Base-by-base conservation (phyloP, 108 stramenopile genomes). In the Fragilaria crotonensis region DNA sequence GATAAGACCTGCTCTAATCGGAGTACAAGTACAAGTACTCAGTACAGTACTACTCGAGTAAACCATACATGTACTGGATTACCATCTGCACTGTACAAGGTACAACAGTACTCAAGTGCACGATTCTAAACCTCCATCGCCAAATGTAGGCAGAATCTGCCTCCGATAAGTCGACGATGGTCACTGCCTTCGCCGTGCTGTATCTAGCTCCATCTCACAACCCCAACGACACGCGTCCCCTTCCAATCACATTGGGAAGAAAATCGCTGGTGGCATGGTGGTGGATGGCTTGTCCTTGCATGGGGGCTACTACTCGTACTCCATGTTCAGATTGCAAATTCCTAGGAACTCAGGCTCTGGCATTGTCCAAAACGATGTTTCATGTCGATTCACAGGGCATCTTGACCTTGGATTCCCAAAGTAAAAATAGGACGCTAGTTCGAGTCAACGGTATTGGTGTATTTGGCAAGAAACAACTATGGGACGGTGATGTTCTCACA, bases 261-360 rank as follows among this genome's bases (percentile, higher is more conserved):
- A 59, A 62, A 0, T 64, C 63, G 30, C 29, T 75, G 2, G 67
- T 67, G 0, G 29, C 44, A 4, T 75, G 73, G 73, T 75, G 73
- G 73, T 75, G 67, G 62, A 44, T 64, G 23, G 52, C 67, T 18
- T 75, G 73, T 51, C 62, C 61, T 26, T 75, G 73, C 36, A 32
- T 59, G 25, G 23, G 49, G 49, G 36, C 36, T 11, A 41, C 36
- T 14, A 41, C 36, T 11, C 36, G 36, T 11, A 7, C 7, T 11
- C 36, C 36, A 7, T 41, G 36, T 41, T 7, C 7, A 7, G 7
- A 41, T 41, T 41, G 36, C 36, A 7, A 11, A 41, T 11, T 14
- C 7, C 7, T 41, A 14, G 36, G 7, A 11, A 14, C 36, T 7
- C 7, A 41, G 36, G 14, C 7, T 41, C 11, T 41, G 36, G 36